Evolutionary conservation across 225 moss, liverwort and hornwort species (phyloP).

Genomic region (Ulota crispa): DNA sequence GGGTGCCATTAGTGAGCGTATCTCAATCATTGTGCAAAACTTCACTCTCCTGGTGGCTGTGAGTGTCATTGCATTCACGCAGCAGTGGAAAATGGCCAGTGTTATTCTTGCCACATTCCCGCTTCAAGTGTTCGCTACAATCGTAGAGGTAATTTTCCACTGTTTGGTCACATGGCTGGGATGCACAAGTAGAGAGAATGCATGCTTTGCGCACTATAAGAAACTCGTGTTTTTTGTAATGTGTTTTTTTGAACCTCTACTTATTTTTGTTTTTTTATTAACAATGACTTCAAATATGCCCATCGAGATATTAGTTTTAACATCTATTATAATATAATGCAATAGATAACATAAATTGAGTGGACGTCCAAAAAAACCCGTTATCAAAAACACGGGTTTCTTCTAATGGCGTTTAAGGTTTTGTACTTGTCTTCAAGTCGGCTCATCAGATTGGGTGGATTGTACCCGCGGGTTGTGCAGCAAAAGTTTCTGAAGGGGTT

Average conservation of each 20-base stretch:
- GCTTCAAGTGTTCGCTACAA: constrained; percentile 32
- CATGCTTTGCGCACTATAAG: no score
- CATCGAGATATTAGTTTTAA: no score
- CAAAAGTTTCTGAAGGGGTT: constrained; percentile 52
- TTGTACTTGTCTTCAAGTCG: not conserved
- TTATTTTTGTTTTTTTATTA: no score
- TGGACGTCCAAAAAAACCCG: no score
- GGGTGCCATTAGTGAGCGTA: constrained; percentile 54
- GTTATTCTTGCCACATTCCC: constrained; percentile 47
- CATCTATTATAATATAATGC: no score
- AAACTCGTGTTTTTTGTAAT: no score
- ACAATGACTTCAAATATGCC: no score
- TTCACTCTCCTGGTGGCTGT: constrained; percentile 34
- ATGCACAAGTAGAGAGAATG: not conserved
- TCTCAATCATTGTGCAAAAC: constrained; percentile 51
- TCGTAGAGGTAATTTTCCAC: constrained; percentile 33
- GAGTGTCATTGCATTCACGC: constrained; percentile 21
- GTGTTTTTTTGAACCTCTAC: no score
- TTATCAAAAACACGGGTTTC: no score
- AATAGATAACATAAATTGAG: no score
- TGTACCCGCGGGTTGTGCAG: constrained; percentile 25
- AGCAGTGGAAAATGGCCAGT: constrained; percentile 52
- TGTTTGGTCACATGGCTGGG: not conserved
- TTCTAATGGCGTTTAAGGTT: not conserved
- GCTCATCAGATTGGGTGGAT: constrained; percentile 10